phyloP scores from a whole-genome alignment of 768 basidiomycete genomes.

The Macrolepiota dolichaula region DNA sequence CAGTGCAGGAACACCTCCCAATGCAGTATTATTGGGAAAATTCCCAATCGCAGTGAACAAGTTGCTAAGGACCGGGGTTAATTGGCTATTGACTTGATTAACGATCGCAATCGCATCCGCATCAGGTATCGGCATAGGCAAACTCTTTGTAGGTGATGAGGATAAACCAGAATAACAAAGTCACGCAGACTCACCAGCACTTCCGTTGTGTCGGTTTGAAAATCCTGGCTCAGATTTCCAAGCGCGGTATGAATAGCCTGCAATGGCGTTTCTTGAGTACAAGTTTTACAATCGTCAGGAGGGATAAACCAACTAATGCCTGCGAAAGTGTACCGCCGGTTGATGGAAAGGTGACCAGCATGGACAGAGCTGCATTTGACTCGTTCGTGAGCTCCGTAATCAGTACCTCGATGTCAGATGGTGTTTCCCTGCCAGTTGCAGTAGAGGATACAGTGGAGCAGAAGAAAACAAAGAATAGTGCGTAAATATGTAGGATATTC shows the following conservation, averaged over 20 bases:
- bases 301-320: neutral
- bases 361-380: neutral
- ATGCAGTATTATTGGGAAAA: neutral
- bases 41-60: neutral
- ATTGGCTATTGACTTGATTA: neutral
- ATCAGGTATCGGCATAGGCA: neutral
- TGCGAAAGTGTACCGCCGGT: neutral
- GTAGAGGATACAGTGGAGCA: neutral
- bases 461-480: neutral
- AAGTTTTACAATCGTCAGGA: neutral
- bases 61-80: neutral
- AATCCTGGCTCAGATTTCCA: neutral
- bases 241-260: neutral
- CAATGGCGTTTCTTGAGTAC: neutral
- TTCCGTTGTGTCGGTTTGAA: neutral
- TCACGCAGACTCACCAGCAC: neutral
- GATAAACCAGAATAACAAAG: neutral
- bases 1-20: neutral
- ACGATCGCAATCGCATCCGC: neutral
- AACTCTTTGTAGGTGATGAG: neutral
- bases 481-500: neutral
- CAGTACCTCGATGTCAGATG: neutral
- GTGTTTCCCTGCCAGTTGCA: neutral
- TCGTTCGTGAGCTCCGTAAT: neutral
- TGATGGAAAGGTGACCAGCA: neutral